Evolutionary conservation across 2,329 filamentous ascomycete genomes (phyloP), one percentile per base, ranked within the genome.

Genomic region (Neofusicoccum parvum): DNA sequence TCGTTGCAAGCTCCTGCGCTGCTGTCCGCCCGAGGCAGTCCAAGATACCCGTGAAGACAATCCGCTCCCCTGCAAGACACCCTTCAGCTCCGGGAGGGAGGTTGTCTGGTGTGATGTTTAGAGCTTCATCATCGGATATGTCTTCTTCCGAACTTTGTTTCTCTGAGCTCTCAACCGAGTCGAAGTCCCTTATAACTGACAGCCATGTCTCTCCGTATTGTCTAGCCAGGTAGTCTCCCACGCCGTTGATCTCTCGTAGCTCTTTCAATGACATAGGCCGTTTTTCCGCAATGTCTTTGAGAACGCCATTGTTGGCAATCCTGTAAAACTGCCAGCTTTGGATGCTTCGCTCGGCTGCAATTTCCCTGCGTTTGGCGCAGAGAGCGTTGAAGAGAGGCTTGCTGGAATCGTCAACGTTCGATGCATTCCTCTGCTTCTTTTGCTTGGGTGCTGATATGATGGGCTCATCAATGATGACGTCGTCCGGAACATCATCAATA

Each of bases 131-230:
- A 4, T 60, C 56, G 17, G 56, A 60, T 12, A 27, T 37, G 14
- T 34, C 27, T 3, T 32, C 20, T 3, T 56, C 53, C 15, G 37
- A 15, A 7, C 12, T 12, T 12, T 45, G 14, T 14, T 58, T 14
- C 23, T 58, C 43, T n/a, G 32, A 15, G 10, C 45, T 39, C 6
- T 11, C 59, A 32, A 27, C 36, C 5, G n/a, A 32, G 2, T 32
- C 23, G 32, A 63, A 45, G 17, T 46, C 54, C 4, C 36, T 23
- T 15, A 66, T 72, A 11, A 73, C 66, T 14, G 72, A 67, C 3
- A 78, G 67, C 70, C 72, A 74, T 6, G 68, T 69, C 1, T 70
- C 62, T 1, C 75, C 76, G 32, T 74, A 76, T 27, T 68, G 70
- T 23, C 69, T 62, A 41, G 67, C 53, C 7, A 67, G 60, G 3